These are phyloP conservation scores for Platanus orientalis DNA, from an alignment of 164 flowering plant species.

Conservation along the genomic window DNA sequence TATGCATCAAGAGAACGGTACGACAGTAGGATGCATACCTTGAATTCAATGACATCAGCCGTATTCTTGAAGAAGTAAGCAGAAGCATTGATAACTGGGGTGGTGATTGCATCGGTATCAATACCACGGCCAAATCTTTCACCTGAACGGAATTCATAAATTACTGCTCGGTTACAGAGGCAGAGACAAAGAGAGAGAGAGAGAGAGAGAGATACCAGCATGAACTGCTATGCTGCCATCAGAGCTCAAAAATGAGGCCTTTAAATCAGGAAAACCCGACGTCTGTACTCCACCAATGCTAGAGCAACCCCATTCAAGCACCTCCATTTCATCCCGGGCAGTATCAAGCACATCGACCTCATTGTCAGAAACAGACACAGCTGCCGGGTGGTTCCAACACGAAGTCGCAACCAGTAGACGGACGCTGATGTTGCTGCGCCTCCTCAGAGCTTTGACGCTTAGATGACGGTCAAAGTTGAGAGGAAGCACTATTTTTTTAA, in stretches of 20 bases:
- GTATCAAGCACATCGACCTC: constrained; percentile 30
- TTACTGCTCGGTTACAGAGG: too few species aligned
- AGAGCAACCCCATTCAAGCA: constrained; percentile 22
- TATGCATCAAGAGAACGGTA: not conserved
- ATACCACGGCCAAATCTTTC: constrained; percentile 91
- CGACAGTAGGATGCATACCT: constrained; percentile 37
- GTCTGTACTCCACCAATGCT: constrained; percentile 33
- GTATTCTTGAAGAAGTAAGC: constrained; percentile 91
- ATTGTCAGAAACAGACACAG: constrained; percentile 28
- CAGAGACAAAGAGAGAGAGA: not conserved
- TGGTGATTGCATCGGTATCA: constrained; percentile 86
- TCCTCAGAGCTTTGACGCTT: constrained; percentile 82
- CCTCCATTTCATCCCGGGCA: constrained; percentile 22
- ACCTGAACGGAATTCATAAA: constrained; percentile 34
- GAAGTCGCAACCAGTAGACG: constrained; percentile 91
- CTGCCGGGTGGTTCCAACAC: constrained; percentile 54
- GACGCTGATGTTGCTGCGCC: constrained; percentile 96
- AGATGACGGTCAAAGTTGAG: constrained; percentile 92
- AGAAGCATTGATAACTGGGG: constrained; percentile 89
- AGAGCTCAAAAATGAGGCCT: constrained; percentile 52
- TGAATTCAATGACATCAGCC: constrained; percentile 83
- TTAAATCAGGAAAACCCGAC: constrained; percentile 24
- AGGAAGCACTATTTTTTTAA: constrained; percentile 76
- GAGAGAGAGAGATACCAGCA: constrained; percentile 52
- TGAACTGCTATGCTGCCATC: constrained; percentile 88